Percentiles rank a stretch among this genome's conserved stretches.
Conservation (phyloP, 2,329 filamentous ascomycete genomes). For the Claviceps fusiformis region DNA sequence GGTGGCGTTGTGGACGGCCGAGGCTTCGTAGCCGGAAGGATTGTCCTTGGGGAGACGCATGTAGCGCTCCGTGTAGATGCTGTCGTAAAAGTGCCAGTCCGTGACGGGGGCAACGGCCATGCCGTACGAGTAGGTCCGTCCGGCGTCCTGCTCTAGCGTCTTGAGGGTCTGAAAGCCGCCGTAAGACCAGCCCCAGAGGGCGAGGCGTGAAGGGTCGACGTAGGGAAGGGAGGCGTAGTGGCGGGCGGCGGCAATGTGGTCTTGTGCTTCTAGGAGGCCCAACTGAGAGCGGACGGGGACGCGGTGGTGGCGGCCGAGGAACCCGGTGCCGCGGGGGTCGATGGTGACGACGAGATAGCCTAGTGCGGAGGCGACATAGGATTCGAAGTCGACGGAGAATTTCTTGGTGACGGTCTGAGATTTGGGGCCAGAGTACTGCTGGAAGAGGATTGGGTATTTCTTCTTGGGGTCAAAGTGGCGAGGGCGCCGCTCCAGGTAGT, state of each 20-base stretch:
- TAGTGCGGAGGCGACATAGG: slow-evolving; percentile 70
- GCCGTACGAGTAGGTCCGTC: slow-evolving; percentile 83
- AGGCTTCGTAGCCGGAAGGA: slow-evolving; percentile 57
- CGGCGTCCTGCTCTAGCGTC: slow-evolving; percentile 81
- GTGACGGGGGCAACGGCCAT: slow-evolving; percentile 99
- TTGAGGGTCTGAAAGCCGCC: slow-evolving; percentile 93
- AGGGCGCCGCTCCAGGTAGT: slow-evolving; percentile 72
- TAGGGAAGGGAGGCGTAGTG: slow-evolving; percentile 71
- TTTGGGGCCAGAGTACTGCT: slow-evolving; percentile 87
- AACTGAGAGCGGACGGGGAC: slow-evolving; percentile 73
- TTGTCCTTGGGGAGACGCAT: slow-evolving; percentile 93
- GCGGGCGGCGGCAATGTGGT: slow-evolving; percentile 84
- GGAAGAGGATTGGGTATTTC: slow-evolving; percentile 88
- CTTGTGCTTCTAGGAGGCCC: slow-evolving; percentile 70
- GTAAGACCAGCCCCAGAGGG: slow-evolving; percentile 98
- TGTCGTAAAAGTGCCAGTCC: slow-evolving; percentile 93
- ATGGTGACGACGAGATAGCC: slow-evolving; percentile 93
- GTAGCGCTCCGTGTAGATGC: slow-evolving; percentile 88
- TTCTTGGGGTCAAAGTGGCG: slow-evolving; percentile 75
- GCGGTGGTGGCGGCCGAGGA: slow-evolving; percentile 70
- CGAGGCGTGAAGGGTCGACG: slow-evolving; percentile 67
- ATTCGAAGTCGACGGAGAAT: slow-evolving; percentile 79
- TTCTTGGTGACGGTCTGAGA: slow-evolving; percentile 74
- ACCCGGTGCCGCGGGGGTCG: slow-evolving; percentile 87
- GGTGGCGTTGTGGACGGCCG: slow-evolving; percentile 59